phyloP scores from a whole-genome alignment of 1,284 basidiomycete species.

The Tilletia caries region DNA sequence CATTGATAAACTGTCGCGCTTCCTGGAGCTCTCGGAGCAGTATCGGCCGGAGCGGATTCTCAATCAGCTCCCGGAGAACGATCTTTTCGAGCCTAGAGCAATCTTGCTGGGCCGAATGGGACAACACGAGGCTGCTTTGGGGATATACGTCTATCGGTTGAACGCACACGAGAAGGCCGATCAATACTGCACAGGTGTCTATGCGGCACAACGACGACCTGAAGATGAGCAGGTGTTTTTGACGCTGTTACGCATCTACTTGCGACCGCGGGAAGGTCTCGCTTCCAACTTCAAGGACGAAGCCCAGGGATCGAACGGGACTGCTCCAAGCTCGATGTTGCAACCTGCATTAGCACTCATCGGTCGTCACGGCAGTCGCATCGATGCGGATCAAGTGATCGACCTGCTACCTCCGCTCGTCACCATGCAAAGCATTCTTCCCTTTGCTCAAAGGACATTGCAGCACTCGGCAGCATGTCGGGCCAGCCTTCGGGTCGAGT shows the following conservation, averaged over 20 bases:
- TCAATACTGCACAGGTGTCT: slow-evolving; percentile 56
- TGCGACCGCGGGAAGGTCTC: slow-evolving; percentile 61
- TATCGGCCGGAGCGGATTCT: slow-evolving; percentile 79
- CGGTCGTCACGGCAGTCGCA: slow-evolving; percentile 71
- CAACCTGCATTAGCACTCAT: slow-evolving; percentile 78
- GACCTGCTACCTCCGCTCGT: slow-evolving; percentile 83
- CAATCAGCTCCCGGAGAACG: slow-evolving; percentile 68
- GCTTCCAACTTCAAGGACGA: slow-evolving; percentile 51
- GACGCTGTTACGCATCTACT: slow-evolving; percentile 79
- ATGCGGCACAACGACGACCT: slow-evolving; percentile 15
- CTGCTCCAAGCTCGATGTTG: slow-evolving; percentile 17
- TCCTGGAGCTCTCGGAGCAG: slow-evolving; percentile 69
- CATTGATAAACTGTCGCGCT: slow-evolving; percentile 71
- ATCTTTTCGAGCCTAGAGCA: slow-evolving; percentile 70
- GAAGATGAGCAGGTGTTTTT: slow-evolving; percentile 65
- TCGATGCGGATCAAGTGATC: slow-evolving; percentile 76
- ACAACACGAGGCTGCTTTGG: slow-evolving; percentile 85
- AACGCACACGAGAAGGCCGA: slow-evolving; percentile 80
- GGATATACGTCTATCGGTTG: slow-evolving; percentile 83
- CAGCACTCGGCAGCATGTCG: slow-evolving; percentile 27
- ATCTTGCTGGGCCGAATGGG: slow-evolving; percentile 83
- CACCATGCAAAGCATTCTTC: slow-evolving; percentile 70
- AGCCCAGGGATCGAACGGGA: slow-evolving; percentile 2
- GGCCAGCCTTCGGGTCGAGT: slow-evolving; percentile 57
- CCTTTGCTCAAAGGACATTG: slow-evolving; percentile 59